Percentiles rank a stretch among this genome's conserved stretches.
phyloP scores from a whole-genome alignment of 148 eudicot species.

The Suaeda aralocaspica region DNA sequence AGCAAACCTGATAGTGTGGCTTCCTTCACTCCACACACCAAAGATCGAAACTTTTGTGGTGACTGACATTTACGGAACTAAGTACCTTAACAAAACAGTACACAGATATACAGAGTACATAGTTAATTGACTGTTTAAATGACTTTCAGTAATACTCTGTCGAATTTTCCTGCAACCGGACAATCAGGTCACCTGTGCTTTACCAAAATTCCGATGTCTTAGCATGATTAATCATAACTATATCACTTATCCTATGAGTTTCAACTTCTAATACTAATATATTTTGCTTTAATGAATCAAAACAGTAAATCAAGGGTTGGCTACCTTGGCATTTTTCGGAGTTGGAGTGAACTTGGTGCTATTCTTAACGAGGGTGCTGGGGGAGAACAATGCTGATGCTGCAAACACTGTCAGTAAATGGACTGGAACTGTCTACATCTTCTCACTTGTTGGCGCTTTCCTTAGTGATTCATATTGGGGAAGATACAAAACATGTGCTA shows the following conservation, averaged over 20 bases:
- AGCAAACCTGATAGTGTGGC: not conserved
- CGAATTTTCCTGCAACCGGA: not conserved
- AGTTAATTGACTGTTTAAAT: not conserved
- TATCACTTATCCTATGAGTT: not conserved
- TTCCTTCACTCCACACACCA: not conserved
- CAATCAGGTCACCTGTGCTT: not conserved
- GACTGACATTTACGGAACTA: not conserved
- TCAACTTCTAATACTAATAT: not conserved
- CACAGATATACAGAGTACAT: not conserved
- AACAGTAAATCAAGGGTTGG: conserved; percentile 89
- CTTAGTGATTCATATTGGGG: conserved; percentile 96
- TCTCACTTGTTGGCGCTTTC: conserved; percentile 86
- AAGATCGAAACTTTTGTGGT: not conserved
- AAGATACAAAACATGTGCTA: conserved; percentile 77
- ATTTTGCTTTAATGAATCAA: conserved; percentile 16
- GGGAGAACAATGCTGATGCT: conserved; percentile 79
- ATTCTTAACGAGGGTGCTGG: conserved; percentile 73
- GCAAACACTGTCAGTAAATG: conserved; percentile 90
- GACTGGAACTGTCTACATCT: conserved; percentile 95
- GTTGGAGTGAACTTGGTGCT: conserved; percentile 90
- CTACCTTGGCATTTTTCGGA: conserved; percentile 87
- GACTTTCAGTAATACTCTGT: not conserved
- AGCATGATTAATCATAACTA: not conserved
- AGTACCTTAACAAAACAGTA: not conserved
- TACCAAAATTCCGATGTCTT: not conserved